Evolutionary conservation across 805 yeast genomes (phyloP), one percentile per base, ranked within the genome.

Genomic region (Dipodascopsis tothii): DNA sequence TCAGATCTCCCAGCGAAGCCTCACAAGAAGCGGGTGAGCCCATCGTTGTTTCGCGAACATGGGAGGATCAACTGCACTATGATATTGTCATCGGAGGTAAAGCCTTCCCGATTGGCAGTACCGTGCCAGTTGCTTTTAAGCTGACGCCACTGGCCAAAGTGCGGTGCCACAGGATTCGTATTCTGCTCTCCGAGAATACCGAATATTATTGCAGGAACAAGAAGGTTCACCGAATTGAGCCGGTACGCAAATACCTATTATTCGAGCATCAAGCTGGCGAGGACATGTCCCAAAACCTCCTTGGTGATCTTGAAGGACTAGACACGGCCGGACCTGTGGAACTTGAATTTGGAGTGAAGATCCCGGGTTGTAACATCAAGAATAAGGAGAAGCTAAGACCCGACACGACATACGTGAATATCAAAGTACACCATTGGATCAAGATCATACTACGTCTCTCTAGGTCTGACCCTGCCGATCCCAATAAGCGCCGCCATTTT

Each of bases 391-490:
- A 67, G 40, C 50, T 69, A 39, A 95, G 86, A 56, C 95, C 97
- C 1, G 94, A 92, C 62, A 84, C 96, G 0, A 77, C 84, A 2
- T 81, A 73, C 54, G 76, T 74, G 20, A 79, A 78, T 55, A 86
- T 92, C 50, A 88, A 86, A 64, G 74, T 92, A 4, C 90, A 84
- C 57, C 99, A 92, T 65, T 92, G 98, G 96, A 79, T 92, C 56
- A 92, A 92, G 64, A 74, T 92, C 14, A 82, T 94, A 51, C 65
- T 92, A 41, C 68, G 97, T 40, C 69, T 92, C 33, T 84, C 95
- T 3, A 76, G 74, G 52, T 59, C 71, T n/a, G 79, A 82, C 35
- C 71, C 74, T 37, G 73, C 52, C 11, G 52, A 57, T 41, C 60
- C 63, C 20, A 49, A 54, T 21, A 84, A 84, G 59, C 70, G 94